Conservation (phyloP, 805 yeast genomes). For the Yarrowia porcina region DNA sequence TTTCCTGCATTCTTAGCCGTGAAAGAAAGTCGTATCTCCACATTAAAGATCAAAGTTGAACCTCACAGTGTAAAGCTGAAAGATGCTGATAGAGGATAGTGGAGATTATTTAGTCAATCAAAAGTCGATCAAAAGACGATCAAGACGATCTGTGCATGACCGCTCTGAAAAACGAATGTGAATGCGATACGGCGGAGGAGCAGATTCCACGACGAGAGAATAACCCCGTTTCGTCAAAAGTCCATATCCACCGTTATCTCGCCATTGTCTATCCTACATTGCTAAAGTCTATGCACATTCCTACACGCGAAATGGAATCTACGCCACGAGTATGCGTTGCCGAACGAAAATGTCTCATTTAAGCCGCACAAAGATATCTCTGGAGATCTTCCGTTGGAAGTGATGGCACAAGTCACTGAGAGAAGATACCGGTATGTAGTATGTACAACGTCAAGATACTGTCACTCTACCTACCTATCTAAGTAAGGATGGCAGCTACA, state of each 20-base stretch:
- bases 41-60: neutral
- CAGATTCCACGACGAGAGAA: too few relatives aligned
- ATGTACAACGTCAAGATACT: too few relatives aligned
- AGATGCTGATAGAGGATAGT: neutral
- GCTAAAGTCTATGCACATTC: constrained; percentile 10
- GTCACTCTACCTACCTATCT: neutral
- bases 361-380: neutral
- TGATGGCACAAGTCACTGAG: too few relatives aligned
- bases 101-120: neutral
- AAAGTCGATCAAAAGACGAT: too few relatives aligned
- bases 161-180: neutral
- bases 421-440: too few relatives aligned
- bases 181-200: too few relatives aligned
- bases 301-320: neutral
- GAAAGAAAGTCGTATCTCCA: neutral
- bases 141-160: too few relatives aligned
- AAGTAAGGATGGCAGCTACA: neutral
- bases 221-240: too few relatives aligned
- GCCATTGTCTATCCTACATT: neutral
- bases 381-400: neutral
- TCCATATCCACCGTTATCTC: too few relatives aligned
- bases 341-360: neutral
- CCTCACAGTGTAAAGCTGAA: too few relatives aligned
- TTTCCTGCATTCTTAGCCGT: neutral
- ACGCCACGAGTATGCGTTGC: neutral